These are phyloP conservation scores for Colletotrichum endophyticum DNA, from an alignment of 2,329 filamentous ascomycete species.

Conservation along the genomic window DNA sequence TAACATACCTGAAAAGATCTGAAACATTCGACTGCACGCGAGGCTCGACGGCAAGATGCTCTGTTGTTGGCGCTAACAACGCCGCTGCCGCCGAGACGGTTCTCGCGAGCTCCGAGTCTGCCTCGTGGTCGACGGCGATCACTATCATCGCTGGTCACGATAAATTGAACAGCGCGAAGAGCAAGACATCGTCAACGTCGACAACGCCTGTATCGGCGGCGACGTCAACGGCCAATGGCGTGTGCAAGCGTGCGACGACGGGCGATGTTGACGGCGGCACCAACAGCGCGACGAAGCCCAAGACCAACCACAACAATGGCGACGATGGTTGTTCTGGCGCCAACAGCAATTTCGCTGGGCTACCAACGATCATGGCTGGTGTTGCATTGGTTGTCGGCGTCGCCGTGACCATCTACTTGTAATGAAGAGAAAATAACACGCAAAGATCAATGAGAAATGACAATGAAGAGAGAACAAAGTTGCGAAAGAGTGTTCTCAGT, in stretches of 20 bases:
- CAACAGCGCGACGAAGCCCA: neutral
- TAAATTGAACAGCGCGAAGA: neutral
- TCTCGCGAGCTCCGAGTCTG: neutral
- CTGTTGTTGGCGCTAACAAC: neutral
- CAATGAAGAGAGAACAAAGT: neutral
- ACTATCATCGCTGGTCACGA: slow-evolving; percentile 4
- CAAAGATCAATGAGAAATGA: neutral
- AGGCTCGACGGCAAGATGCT: neutral
- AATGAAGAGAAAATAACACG: accelerated
- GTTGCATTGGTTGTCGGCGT: neutral
- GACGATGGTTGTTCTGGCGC: slow-evolving; percentile 2
- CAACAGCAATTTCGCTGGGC: neutral
- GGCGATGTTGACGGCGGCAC: neutral
- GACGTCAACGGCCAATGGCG: neutral
- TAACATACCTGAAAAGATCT: neutral
- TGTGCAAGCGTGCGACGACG: slow-evolving; percentile 5
- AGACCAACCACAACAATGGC: neutral
- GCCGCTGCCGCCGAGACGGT: neutral
- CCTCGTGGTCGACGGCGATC: slow-evolving; percentile 11
- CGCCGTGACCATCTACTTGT: neutral
- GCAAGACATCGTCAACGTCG: neutral
- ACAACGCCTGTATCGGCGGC: neutral
- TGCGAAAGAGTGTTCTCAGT: neutral
- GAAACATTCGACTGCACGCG: slow-evolving; percentile 6
- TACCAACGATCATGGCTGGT: neutral